Base-by-base conservation (phyloP, 345 rosid species). In the Gossypium australe region DNA sequence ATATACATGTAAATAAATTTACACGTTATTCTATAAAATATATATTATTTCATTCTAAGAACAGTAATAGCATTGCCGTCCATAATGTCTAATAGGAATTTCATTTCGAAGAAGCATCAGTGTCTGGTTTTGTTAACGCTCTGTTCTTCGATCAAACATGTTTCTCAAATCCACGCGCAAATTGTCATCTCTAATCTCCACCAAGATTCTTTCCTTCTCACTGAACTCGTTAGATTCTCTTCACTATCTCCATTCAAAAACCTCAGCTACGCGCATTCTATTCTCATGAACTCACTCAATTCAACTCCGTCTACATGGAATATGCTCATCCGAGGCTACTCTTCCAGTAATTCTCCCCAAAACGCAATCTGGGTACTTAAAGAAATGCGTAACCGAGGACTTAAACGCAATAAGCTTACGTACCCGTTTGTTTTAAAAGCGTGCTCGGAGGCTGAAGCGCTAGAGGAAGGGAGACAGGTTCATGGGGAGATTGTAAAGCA, bases 401-500 rank as follows among this genome's bases (percentile, higher is more conserved):
- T 92, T 75, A 68, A 64, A 49, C 90, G 91, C 52, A 89, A 82
- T 83, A 85, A 82, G 41, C 91, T 89, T 64, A 92, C 94, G 2
- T 86, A 84, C 78, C 97, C 98, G 9, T 92, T 92, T 75, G 82
- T 88, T 78, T 73, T 88, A 47, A 94, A 90, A 74, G 90, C 90
- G 0, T 92, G 93, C 34, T 86, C 89, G 44, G 75, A 81, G 44
- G 76, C 80, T 75, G 76, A 73, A 27, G 87, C 86, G 2, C 83
- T 89, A 51, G 60, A 80, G 8, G 91, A 84, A 13, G 94, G 97
- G 62, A 86, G 85, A 66, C 92, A 89, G 81, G 82, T 86, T 12
- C 97, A 94, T 44, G 93, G 63, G 1, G 90, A 91, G 66, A 80
- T 84, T 71, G 52, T 85, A 12, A 92, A 89, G 82, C 83, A 72